Base-by-base conservation (phyloP, 1,139 yeast species). In the Blastobotrys ciferrii region DNA sequence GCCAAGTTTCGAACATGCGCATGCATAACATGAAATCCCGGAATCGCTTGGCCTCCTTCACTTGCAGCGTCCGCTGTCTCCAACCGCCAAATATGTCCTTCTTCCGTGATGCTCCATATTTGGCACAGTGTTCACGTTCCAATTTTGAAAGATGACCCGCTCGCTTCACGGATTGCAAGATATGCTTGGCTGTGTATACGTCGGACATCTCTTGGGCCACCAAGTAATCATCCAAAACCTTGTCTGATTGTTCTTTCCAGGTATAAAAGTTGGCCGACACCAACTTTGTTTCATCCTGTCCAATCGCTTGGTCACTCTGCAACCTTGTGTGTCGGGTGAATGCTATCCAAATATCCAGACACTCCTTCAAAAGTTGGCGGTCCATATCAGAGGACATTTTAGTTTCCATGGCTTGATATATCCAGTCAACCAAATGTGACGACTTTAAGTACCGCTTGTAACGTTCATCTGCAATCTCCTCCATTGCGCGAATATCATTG, bases 11-110 rank as follows among this genome's bases (percentile, higher is more conserved):
- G 35, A 56, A 47, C 1, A 47, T 39, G 25, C 47, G 35, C 14
- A 46, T 43, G 14, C 35, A 41, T 30, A 53, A 11, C 58, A 56
- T 55, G 43, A 52, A 51, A n/a, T 36, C 40, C 31, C 58, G 47
- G 36, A 59, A 57, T 31, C 58, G 37, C 3, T 43, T 52, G 9
- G 61, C 54, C 39, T 57, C 62, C 6, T 47, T 32, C 6, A 35
- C 18, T 20, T 52, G 50, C 19, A 38, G 43, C 7, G 57, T 49
- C 33, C 43, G 45, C 20, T 48, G 31, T 23, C 37, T 48, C 64
- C 64, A 60, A 2, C 15, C 30, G 3, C 33, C 23, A 17, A 58
- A 49, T 5, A 42, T 18, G 18, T 42, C 18, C 30, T 38, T 32
- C 33, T 42, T 30, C 3, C 28, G 30, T 3, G 28, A 14, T 3